A percentile compares a stretch with the other conserved stretches of the same genome.
phyloP scores from a whole-genome alignment of 345 rosid species.

The Lepidium africanum region DNA sequence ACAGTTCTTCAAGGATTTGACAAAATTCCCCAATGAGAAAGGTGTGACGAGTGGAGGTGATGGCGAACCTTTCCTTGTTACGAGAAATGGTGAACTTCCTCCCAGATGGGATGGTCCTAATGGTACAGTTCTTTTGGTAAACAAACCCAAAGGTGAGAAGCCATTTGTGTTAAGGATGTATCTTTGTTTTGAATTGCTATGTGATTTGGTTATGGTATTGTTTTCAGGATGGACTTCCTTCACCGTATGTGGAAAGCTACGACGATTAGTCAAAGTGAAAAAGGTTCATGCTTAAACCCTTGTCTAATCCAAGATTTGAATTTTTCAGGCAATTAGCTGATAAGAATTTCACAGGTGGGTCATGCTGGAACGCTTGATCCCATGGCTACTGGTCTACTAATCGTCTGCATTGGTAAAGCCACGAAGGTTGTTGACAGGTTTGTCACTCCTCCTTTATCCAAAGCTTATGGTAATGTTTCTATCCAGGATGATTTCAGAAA shows the following conservation, averaged over 20 bases:
- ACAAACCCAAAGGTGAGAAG: conserved; percentile 82
- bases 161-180: neutral
- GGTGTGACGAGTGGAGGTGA: conserved; percentile 36
- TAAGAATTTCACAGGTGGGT: conserved; percentile 53
- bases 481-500: neutral
- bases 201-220: conserved; percentile 13
- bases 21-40: conserved; percentile 54
- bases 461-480: neutral
- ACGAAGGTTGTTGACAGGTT: conserved; percentile 87
- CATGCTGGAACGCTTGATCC: conserved; percentile 99
- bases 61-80: conserved; percentile 67
- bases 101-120: conserved; percentile 78
- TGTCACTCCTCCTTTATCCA: conserved; percentile 6
- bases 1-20: conserved; percentile 81
- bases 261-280: conserved; percentile 77
- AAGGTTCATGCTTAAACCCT: conserved; percentile 44
- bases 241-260: conserved; percentile 95
- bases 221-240: conserved; percentile 89
- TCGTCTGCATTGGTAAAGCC: conserved; percentile 88
- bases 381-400: conserved; percentile 93
- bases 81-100: conserved; percentile 73
- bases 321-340: neutral
- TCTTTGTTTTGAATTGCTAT: neutral
- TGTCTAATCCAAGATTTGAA: neutral
- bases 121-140: conserved; percentile 79